Conservation (phyloP, 1,284 basidiomycete genomes). For the Mixia osmundae region DNA sequence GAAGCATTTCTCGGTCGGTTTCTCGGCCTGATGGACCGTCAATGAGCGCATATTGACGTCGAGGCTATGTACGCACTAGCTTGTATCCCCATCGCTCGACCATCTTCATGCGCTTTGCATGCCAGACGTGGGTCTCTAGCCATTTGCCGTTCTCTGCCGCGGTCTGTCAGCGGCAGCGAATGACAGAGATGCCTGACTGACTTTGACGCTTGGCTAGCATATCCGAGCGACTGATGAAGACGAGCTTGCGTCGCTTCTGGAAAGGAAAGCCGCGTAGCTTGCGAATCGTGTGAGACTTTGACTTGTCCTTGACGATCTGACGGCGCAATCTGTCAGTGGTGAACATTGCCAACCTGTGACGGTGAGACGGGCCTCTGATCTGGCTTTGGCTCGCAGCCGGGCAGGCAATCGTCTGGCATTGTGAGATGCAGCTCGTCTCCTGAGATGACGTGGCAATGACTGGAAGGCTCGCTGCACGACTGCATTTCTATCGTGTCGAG, state of each 20-base stretch:
- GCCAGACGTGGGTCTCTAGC: conserved; percentile 85
- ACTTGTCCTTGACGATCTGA: conserved; percentile 54
- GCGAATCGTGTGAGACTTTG: conserved; percentile 26
- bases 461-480: conserved; percentile 69
- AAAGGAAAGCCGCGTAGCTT: conserved; percentile 21
- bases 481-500: conserved; percentile 20
- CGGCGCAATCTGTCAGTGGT: not conserved
- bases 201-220: conserved; percentile 11
- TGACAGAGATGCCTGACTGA: conserved; percentile 1
- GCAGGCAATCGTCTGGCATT: conserved; percentile 69
- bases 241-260: conserved; percentile 23
- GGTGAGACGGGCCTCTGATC: conserved; percentile 37
- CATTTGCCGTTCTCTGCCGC: conserved; percentile 38
- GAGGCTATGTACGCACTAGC: conserved; percentile 30
- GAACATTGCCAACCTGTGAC: too few relatives aligned
- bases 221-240: conserved; percentile 7
- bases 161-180: not conserved
- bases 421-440: conserved; percentile 74
- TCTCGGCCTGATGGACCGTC: conserved; percentile 33
- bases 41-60: not conserved
- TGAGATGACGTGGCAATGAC: conserved; percentile 60
- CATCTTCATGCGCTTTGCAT: conserved; percentile 85
- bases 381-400: conserved; percentile 49
- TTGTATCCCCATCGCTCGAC: conserved; percentile 67
- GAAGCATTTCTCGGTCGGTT: conserved; percentile 71